Conservation (phyloP, 768 basidiomycete genomes). For the Suillus subalutaceus region DNA sequence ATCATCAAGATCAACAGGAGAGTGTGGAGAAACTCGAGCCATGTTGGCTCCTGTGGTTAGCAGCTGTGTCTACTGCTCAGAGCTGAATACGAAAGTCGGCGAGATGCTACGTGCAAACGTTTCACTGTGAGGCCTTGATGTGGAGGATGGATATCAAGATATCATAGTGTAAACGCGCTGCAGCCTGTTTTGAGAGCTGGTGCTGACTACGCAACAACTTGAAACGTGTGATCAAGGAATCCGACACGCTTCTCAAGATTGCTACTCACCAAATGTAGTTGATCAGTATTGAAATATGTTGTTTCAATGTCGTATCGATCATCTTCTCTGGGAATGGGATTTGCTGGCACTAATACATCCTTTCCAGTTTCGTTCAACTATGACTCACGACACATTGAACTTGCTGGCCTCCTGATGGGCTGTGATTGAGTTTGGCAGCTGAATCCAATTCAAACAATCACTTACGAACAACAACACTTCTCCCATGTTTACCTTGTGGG, state of each 20-base stretch:
- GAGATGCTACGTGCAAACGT: not conserved
- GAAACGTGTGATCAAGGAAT: not conserved
- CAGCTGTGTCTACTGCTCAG: not conserved
- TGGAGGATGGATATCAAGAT: not conserved
- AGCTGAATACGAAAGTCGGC: not conserved
- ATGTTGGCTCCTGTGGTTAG: not conserved
- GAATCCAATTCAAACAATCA: not conserved
- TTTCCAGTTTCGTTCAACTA: no score
- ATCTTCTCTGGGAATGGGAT: not conserved
- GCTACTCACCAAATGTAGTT: not conserved
- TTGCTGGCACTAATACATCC: not conserved
- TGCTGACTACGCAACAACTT: not conserved
- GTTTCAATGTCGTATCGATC: not conserved
- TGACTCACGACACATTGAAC: no score
- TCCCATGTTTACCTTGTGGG: not conserved
- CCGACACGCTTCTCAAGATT: not conserved
- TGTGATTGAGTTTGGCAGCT: not conserved
- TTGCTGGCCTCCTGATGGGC: no score
- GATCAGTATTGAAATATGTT: not conserved
- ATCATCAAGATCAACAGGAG: not conserved
- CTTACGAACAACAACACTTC: not conserved
- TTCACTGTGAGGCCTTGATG: not conserved
- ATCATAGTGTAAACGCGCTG: not conserved
- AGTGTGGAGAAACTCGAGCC: not conserved
- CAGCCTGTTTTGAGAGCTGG: not conserved